phyloP scores from a whole-genome alignment of 371 early-diverging fungal species.

The Mortierella sp. region DNA sequence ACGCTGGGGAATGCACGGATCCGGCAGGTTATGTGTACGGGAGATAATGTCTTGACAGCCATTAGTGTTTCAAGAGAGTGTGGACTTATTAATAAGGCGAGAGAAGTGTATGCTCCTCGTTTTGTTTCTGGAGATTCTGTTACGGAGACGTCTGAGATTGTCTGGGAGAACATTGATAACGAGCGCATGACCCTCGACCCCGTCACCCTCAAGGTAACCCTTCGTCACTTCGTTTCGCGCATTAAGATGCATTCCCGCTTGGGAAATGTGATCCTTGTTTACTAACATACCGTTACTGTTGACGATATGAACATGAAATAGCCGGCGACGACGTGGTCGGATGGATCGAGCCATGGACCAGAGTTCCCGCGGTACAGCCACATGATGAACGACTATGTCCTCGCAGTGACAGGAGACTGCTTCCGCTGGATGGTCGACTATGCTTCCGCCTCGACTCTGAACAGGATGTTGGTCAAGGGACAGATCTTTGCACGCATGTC shows the following conservation, averaged over 20 bases:
- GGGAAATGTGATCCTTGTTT: too few relatives aligned
- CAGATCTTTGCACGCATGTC: slow-evolving; percentile 99
- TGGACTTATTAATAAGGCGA: slow-evolving; percentile 76
- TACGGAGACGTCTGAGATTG: slow-evolving; percentile 69
- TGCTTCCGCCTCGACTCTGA: slow-evolving; percentile 73
- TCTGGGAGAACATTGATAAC: slow-evolving; percentile 79
- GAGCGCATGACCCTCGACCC: slow-evolving; percentile 71
- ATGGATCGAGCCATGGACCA: slow-evolving; percentile 35
- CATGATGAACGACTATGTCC: slow-evolving; percentile 64
- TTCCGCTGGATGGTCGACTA: slow-evolving; percentile 96
- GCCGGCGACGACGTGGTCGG: slow-evolving; percentile 27
- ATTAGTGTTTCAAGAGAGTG: slow-evolving; percentile 96
- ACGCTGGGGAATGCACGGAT: slow-evolving; percentile 91
- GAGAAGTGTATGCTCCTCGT: slow-evolving; percentile 70
- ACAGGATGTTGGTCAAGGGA: slow-evolving; percentile 90
- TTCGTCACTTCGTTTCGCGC: too few relatives aligned
- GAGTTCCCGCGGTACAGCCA: slow-evolving; percentile 32
- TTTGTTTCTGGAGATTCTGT: slow-evolving; percentile 70
- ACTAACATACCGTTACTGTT: too few relatives aligned
- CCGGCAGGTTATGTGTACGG: slow-evolving; percentile 98
- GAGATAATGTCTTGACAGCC: slow-evolving; percentile 99
- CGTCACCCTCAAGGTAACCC: slow-evolving; percentile 64
- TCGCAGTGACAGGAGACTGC: slow-evolving; percentile 97
- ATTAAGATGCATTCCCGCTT: too few relatives aligned
- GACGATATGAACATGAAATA: not conserved